These are phyloP conservation scores for Chrysanthemum makinoi DNA, from an alignment of 129 eudicot species.

Conservation along the genomic window DNA sequence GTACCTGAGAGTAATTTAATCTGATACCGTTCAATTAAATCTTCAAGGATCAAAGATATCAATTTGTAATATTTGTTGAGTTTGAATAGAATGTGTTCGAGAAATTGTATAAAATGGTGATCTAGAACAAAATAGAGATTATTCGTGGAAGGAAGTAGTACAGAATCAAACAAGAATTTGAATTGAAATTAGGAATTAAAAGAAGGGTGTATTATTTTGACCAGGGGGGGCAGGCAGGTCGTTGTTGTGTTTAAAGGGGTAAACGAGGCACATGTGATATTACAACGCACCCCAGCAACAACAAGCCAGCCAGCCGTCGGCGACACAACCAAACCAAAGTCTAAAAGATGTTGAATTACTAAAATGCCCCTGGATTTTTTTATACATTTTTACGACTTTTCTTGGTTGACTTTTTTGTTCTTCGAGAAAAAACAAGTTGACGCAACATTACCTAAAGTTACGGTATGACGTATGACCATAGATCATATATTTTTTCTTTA, in stretches of 20 bases:
- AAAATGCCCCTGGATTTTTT: background rate
- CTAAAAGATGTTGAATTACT: background rate
- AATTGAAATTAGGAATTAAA: background rate
- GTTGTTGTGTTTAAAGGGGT: background rate
- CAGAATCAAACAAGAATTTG: conserved; percentile 29
- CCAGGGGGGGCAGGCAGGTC: conserved; percentile 7
- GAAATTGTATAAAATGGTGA: background rate
- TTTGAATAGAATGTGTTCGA: no score
- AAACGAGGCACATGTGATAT: conserved; percentile 30
- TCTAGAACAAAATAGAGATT: background rate
- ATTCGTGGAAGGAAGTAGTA: conserved; percentile 22
- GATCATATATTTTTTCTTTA: no score
- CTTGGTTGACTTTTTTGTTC: background rate
- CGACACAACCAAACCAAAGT: conserved; percentile 11
- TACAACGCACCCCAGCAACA: conserved; percentile 17
- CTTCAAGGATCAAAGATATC: background rate
- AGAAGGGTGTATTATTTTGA: conserved; percentile 1
- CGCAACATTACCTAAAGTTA: no score
- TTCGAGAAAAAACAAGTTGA: no score
- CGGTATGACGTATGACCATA: no score
- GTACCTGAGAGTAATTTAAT: conserved; percentile 9
- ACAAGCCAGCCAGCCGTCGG: conserved; percentile 24
- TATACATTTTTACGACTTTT: background rate
- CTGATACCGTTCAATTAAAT: conserved; percentile 14
- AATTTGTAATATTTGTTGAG: conserved; percentile 10